A percentile compares a stretch with the other conserved stretches of the same genome.
Conservation (phyloP, 805 yeast species). For the Wickerhamomyces chaumierensis region DNA sequence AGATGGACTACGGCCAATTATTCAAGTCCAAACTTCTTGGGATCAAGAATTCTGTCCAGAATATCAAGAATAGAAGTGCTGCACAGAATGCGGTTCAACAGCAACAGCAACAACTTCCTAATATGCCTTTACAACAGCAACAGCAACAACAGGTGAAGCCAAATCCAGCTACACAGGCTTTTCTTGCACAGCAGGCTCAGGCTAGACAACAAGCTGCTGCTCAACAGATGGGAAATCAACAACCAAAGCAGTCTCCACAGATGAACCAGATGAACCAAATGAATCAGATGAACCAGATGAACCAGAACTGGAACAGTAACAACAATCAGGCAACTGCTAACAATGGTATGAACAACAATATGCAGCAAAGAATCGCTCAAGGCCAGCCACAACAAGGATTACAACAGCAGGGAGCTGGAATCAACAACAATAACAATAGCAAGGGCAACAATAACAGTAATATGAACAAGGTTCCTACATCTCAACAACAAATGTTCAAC, state of each 20-base stretch:
- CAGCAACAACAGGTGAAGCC: constrained; percentile 12
- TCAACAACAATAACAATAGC: constrained; percentile 2
- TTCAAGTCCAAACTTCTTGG: constrained; percentile 21
- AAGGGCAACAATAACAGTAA: not conserved
- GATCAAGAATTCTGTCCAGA: constrained; percentile 13
- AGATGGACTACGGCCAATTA: constrained; percentile 44
- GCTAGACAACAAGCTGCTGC: constrained; percentile 30
- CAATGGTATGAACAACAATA: constrained; percentile 5
- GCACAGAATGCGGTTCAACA: constrained; percentile 6
- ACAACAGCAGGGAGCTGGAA: no score
- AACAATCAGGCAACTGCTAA: constrained; percentile 2
- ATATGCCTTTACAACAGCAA: constrained; percentile 17
- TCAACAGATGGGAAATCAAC: constrained; percentile 4
- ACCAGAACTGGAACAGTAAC: not conserved
- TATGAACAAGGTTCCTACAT: constrained; percentile 1
- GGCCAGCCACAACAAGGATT: constrained; percentile 2
- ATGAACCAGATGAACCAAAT: not conserved
- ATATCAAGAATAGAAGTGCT: not conserved
- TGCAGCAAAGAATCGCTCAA: constrained; percentile 8
- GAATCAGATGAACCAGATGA: no score
- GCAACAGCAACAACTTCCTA: constrained; percentile 17
- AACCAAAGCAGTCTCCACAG: constrained; percentile 17
- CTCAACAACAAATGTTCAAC: constrained; percentile 21
- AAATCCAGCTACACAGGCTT: constrained; percentile 21
- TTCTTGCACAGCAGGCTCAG: constrained; percentile 38